These are phyloP conservation scores for Amesomyces nigricolor DNA, from an alignment of 2,329 filamentous ascomycete species.

Conservation along the genomic window DNA sequence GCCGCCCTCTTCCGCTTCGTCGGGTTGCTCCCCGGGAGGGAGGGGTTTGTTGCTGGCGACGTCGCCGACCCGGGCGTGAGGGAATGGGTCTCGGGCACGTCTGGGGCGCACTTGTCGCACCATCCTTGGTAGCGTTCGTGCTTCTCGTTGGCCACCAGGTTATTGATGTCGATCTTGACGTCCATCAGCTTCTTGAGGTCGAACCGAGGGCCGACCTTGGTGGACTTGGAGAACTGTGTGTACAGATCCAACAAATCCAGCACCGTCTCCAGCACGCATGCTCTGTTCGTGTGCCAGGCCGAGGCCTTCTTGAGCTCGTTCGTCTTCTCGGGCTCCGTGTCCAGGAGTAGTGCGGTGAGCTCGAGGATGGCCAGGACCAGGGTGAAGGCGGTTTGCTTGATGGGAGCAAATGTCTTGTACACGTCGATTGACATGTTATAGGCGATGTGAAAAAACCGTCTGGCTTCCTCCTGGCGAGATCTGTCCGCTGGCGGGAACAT, in stretches of 20 bases:
- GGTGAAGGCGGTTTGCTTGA: slow-evolving; percentile 83
- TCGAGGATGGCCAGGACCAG: slow-evolving; percentile 80
- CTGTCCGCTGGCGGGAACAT: slow-evolving; percentile 39
- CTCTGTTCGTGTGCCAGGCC: slow-evolving; percentile 43
- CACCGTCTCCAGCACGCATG: slow-evolving; percentile 65
- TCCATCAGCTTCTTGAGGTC: slow-evolving; percentile 75
- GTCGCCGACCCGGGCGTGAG: slow-evolving; percentile 35
- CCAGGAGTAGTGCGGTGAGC: slow-evolving; percentile 65
- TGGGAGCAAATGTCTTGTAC: slow-evolving; percentile 85
- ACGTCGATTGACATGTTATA: slow-evolving; percentile 83
- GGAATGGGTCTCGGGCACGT: slow-evolving; percentile 20
- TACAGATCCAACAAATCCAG: slow-evolving; percentile 90
- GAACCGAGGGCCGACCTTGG: slow-evolving; percentile 66
- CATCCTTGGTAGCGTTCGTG: slow-evolving; percentile 59
- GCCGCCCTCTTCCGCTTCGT: slow-evolving; percentile 41
- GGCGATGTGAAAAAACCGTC: slow-evolving; percentile 58
- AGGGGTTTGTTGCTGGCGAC: slow-evolving; percentile 37
- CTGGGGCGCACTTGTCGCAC: slow-evolving; percentile 46
- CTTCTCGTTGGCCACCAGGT: slow-evolving; percentile 62
- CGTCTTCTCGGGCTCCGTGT: slow-evolving; percentile 47
- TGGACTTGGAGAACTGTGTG: slow-evolving; percentile 71
- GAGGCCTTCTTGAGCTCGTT: slow-evolving; percentile 43
- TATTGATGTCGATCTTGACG: slow-evolving; percentile 80
- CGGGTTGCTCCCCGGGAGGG: slow-evolving; percentile 33
- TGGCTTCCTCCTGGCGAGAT: slow-evolving; percentile 37